Evolutionary conservation across 2,329 filamentous ascomycete species (phyloP).

Genomic region (Alternaria viburni): DNA sequence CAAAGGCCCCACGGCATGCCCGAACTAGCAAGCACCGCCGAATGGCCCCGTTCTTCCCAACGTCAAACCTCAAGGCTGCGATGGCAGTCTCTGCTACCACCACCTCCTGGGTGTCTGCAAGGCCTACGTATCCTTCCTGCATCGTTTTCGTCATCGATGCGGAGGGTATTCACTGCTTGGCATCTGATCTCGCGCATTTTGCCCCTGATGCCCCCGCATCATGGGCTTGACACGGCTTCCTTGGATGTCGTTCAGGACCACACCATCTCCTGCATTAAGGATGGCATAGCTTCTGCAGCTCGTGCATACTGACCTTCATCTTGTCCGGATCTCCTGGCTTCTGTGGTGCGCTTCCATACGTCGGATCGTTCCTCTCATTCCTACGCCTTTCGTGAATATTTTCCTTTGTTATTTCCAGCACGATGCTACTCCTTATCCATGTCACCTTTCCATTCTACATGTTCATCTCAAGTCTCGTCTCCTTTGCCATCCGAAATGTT

Average conservation of each 20-base stretch:
- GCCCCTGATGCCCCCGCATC: neutral
- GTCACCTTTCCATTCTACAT: neutral
- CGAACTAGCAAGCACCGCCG: neutral
- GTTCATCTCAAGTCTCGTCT: neutral
- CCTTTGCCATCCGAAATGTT: neutral
- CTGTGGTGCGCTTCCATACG: too few relatives aligned
- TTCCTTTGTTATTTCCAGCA: neutral
- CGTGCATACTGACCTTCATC: too few relatives aligned
- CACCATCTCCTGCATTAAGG: neutral
- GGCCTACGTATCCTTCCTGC: neutral
- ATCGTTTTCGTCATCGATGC: neutral
- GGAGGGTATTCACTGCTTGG: neutral
- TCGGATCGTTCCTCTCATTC: neutral
- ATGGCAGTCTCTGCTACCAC: neutral
- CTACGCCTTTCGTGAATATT: neutral
- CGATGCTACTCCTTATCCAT: neutral
- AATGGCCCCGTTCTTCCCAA: constrained; percentile 5
- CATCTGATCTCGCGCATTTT: neutral
- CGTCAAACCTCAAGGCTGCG: constrained; percentile 8
- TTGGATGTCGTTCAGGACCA: neutral
- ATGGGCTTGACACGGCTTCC: neutral
- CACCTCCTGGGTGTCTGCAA: neutral
- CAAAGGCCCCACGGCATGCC: constrained; percentile 3
- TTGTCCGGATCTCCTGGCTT: neutral
- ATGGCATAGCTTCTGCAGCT: neutral